Percentiles rank a stretch among this genome's conserved stretches.
phyloP scores from a whole-genome alignment of 352 stramenopile genomes.

The Phytophthora pseudosyringae region DNA sequence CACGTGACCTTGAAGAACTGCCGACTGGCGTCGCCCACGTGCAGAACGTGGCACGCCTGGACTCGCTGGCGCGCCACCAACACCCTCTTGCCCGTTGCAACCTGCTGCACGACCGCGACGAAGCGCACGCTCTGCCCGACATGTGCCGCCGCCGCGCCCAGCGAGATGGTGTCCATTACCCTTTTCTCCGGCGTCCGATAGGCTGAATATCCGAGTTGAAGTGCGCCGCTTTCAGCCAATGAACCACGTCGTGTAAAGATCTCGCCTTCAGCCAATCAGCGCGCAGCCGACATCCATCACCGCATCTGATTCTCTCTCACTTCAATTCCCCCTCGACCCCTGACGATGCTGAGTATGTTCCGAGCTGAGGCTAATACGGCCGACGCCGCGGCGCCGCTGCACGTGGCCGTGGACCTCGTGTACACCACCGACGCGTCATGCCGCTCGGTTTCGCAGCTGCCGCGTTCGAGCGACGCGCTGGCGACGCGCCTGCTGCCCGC shows the following conservation, averaged over 20 bases:
- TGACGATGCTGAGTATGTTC: constrained; percentile 24
- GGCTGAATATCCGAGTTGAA: constrained; percentile 29
- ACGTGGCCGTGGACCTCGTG: constrained; percentile 39
- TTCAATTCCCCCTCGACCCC: constrained; percentile 21
- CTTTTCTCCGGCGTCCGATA: not conserved
- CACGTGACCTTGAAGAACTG: constrained; percentile 66
- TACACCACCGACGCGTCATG: constrained; percentile 40
- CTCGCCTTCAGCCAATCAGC: constrained; percentile 26
- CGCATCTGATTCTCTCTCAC: constrained; percentile 32
- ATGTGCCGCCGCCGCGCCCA: constrained; percentile 29
- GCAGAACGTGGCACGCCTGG: constrained; percentile 49
- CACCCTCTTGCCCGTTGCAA: constrained; percentile 39
- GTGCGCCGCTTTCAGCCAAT: constrained; percentile 24
- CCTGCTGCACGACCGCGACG: constrained; percentile 57
- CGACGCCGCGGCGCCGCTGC: constrained; percentile 8
- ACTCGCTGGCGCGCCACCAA: constrained; percentile 41
- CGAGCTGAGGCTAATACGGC: not conserved
- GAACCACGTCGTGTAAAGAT: constrained; percentile 11
- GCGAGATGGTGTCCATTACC: constrained; percentile 28
- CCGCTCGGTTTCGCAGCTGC: constrained; percentile 23
- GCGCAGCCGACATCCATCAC: not conserved
- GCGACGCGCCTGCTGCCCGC: constrained; percentile 27
- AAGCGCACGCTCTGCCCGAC: constrained; percentile 48
- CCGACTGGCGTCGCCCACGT: constrained; percentile 49
- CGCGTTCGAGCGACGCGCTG: constrained; percentile 34